Base-by-base conservation (phyloP, 2,329 filamentous ascomycete species). In the Hypocreales sp. region DNA sequence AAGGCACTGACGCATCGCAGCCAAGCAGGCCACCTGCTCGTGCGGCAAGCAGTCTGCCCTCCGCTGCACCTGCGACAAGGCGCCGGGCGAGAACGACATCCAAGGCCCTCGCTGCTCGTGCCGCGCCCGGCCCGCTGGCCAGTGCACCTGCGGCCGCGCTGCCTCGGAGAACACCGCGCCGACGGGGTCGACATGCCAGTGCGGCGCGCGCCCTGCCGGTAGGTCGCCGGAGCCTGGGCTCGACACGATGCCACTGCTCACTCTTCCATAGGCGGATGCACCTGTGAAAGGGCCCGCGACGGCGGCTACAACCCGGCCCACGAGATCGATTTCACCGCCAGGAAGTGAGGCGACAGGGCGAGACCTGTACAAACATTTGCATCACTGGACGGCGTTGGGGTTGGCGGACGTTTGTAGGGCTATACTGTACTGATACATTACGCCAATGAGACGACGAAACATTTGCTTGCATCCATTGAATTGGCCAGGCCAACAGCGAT, bases 11-110 rank as follows among this genome's bases (percentile, higher is more conserved):
- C 7, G 14, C 12, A 20, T 4, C 14, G 16, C 39, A 71, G 72
- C 71, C 40, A 53, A 70, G 42, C 64, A 76, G 53, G 72, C 72
- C 7, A 76, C 64, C 33, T 93, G 84, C 71, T 92, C 82, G 11
- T 95, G 87, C 52, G 87, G 87, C 47, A 74, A 93, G 62, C 69
- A 90, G 50, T 71, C 74, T 4, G 87, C 87, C 26, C 72, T 93
- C 26, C 66, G 86, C 51, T 95, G 87, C 70, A 79, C 64, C 35
- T 94, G 87, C 60, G 72, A 72, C 44, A 86, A 82, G 54, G 68
- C 84, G 4, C 37, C 64, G 4, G 55, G 61, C 11, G 86, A 94
- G 64, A 94, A 94, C 64, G 57, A 58, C 22, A 50, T 81, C 30
- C 52, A 61, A 6, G 82, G 82, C 6, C 65, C 80, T 21, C 67